Base-by-base conservation (phyloP, 2,329 filamentous ascomycete species). In the Clonostachys sp. region DNA sequence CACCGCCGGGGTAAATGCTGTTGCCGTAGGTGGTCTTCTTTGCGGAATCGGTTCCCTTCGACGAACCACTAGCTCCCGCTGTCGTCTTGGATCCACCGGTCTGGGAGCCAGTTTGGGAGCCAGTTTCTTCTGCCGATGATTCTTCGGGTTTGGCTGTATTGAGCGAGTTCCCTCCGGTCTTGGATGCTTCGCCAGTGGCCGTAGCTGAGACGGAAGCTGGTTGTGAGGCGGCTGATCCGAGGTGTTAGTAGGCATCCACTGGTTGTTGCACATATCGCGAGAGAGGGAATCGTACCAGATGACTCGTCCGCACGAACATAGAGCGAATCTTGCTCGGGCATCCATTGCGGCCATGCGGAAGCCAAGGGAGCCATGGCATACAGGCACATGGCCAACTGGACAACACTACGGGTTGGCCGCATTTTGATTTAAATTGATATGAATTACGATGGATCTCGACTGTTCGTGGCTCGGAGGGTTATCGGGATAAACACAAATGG, bases 321-420 rank as follows among this genome's bases (percentile, higher is more conserved):
- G 35, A 85, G 59, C 13, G 73, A 59, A 52, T 82, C 74, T 35
- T 73, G 43, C 12, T 77, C 71, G 16, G 79, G 78, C 36, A 83
- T 64, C 73, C 75, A 81, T 51, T 61, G 64, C 17, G 79, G 74
- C 80, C 79, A 83, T 48, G 73, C 78, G 46, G 76, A 71, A n/a
- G 72, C 72, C 18, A 78, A 53, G 14, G 74, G 69, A 9, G 75
- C 64, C 46, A 82, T 62, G 34, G 80, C 72, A 41, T 65, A 64
- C 14, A 83, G 67, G 54, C 81, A 68, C 47, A 76, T 53, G 45
- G 77, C 71, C 55, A 79, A 58, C 41, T 73, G 70, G 59, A 73
- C 62, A 47, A 79, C 56, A 44, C 68, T 68, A 44, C 63, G 63
- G 52, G 73, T 64, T 52, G 72, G 62, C 70, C 70, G 78, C 80